Conservation (phyloP, 192 early-diverging fungal genomes). For the Coemansia sp. region DNA sequence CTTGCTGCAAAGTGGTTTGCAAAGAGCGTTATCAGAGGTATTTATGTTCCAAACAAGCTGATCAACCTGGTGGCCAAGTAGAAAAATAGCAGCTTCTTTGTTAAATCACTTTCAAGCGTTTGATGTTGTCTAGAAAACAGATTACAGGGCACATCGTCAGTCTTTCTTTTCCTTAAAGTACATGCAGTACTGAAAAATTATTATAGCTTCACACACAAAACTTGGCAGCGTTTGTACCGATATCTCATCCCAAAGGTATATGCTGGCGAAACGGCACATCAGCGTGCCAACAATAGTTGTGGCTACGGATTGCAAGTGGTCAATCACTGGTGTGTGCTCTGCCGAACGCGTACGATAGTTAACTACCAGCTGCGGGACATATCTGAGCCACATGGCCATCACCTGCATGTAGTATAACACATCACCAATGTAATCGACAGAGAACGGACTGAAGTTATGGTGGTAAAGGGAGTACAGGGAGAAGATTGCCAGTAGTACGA, state of each 20-base stretch:
- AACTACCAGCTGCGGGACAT: constrained; percentile 15
- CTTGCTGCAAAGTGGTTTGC: constrained; percentile 58
- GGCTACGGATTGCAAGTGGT: not conserved
- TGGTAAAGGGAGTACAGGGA: not conserved
- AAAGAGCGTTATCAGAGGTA: constrained; percentile 50
- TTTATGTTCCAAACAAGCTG: constrained; percentile 67
- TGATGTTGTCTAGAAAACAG: no score
- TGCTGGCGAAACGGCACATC: not conserved
- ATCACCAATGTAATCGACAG: constrained; percentile 5
- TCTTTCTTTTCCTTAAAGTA: constrained; percentile 21
- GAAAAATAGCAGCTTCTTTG: no score
- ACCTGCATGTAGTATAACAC: not conserved
- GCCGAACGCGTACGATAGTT: constrained; percentile 13
- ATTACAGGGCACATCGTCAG: no score
- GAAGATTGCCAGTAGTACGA: not conserved
- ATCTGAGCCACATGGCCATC: not conserved
- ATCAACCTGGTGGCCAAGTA: constrained; percentile 68
- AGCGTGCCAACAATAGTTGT: not conserved
- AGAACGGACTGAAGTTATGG: constrained; percentile 3
- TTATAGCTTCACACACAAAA: not conserved
- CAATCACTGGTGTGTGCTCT: constrained; percentile 2
- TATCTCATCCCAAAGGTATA: not conserved
- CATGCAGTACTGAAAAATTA: constrained; percentile 6
- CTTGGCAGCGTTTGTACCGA: not conserved
- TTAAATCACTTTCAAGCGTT: no score